Conservation (phyloP, 73 alveolate species). For the Paramecium caudatum region DNA sequence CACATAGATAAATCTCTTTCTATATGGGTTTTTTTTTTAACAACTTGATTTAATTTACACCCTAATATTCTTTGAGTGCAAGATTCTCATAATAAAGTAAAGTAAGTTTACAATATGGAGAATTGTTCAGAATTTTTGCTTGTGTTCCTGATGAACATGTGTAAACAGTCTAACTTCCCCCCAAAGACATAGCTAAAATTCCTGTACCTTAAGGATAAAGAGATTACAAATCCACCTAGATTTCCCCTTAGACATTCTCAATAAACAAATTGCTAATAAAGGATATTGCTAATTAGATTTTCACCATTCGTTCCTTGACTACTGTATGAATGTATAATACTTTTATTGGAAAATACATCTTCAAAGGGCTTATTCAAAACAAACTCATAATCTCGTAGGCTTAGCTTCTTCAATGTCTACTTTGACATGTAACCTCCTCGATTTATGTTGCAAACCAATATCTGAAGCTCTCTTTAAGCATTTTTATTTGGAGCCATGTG, state of each 20-base stretch:
- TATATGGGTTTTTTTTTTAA: not conserved
- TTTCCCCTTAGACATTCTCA: conserved; percentile 11
- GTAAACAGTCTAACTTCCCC: conserved; percentile 1
- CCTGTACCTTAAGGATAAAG: not conserved
- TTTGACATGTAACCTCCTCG: no score
- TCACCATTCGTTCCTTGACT: conserved; percentile 1
- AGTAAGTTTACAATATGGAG: conserved; percentile 28
- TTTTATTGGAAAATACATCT: not conserved
- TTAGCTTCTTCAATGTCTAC: no score
- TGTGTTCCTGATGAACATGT: not conserved
- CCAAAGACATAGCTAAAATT: conserved; percentile 8
- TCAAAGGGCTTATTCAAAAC: no score
- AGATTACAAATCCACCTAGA: not conserved
- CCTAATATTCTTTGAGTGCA: not conserved
- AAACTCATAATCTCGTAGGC: no score
- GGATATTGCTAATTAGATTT: not conserved
- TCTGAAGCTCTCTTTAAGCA: not conserved
- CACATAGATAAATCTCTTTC: conserved; percentile 8
- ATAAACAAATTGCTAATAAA: not conserved
- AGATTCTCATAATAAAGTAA: not conserved
- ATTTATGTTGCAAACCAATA: no score
- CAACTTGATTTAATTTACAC: not conserved
- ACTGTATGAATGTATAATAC: not conserved
- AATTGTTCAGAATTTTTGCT: not conserved
- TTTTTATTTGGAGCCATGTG: not conserved